Percentiles rank a stretch among this genome's conserved stretches.
phyloP scores from a whole-genome alignment of 257 asterid genomes.

The Solanum corneliomulleri region DNA sequence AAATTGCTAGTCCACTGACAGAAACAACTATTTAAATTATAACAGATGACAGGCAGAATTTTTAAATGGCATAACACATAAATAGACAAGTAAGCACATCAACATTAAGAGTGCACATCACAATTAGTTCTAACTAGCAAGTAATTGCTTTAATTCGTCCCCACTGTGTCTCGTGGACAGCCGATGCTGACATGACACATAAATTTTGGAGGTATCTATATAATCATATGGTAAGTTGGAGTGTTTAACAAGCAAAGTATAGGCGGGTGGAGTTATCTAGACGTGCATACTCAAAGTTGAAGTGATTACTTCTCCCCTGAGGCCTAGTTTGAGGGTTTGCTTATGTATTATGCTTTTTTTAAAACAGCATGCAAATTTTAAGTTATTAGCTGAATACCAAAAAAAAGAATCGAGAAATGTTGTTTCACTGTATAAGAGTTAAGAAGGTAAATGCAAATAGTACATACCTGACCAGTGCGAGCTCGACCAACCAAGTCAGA shows the following conservation, averaged over 20 bases:
- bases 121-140: neutral
- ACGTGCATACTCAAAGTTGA: neutral
- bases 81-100: neutral
- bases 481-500: slow-evolving; percentile 91
- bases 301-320: neutral
- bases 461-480: slow-evolving; percentile 75
- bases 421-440: neutral
- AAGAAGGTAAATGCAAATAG: neutral
- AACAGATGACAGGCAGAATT: neutral
- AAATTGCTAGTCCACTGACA: neutral
- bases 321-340: neutral
- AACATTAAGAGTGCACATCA: neutral
- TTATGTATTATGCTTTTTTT: neutral
- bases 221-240: neutral
- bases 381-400: neutral
- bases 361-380: neutral
- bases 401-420: neutral
- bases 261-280: neutral
- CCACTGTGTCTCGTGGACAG: neutral
- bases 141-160: neutral
- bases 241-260: neutral
- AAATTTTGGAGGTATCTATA: neutral
- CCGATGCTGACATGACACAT: neutral
- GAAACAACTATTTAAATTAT: neutral
- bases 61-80: neutral